These are phyloP conservation scores for Cystoderma amianthinum DNA, from an alignment of 768 basidiomycete species.

Conservation along the genomic window DNA sequence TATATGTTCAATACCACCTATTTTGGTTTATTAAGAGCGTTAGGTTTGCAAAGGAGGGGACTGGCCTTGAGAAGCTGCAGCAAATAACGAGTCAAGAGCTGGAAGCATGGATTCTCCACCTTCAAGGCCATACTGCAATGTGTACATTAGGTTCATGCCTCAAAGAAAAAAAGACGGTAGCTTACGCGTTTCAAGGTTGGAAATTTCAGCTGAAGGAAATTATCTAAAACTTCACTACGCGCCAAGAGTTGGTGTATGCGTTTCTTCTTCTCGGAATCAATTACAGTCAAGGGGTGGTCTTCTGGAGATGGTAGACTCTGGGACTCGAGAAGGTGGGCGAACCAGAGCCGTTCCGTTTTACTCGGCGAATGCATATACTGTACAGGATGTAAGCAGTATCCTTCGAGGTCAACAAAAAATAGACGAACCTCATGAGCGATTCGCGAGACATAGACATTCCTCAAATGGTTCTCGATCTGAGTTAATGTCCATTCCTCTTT, in stretches of 20 bases:
- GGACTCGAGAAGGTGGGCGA: constrained; percentile 79
- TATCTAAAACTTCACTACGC: constrained; percentile 75
- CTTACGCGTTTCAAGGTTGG: constrained; percentile 75
- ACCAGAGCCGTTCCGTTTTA: constrained; percentile 85
- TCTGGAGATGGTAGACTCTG: constrained; percentile 29
- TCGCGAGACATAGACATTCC: constrained; percentile 70
- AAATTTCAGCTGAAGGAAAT: constrained; percentile 82
- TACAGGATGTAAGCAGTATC: not conserved
- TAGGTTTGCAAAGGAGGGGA: not conserved
- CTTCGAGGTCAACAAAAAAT: too few relatives aligned
- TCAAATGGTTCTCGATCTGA: constrained; percentile 65
- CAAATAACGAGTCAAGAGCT: constrained; percentile 74
- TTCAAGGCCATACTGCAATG: constrained; percentile 68
- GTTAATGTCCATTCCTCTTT: constrained; percentile 57
- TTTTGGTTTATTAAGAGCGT: not conserved
- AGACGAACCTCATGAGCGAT: constrained; percentile 75
- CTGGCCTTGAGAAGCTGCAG: constrained; percentile 52
- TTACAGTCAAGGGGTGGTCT: constrained; percentile 20
- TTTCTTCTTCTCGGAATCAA: constrained; percentile 32
- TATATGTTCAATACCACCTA: constrained; percentile 62
- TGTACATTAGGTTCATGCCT: not conserved
- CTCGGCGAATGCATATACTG: constrained; percentile 82
- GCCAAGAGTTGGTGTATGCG: constrained; percentile 66
- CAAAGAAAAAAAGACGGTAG: constrained; percentile 2
- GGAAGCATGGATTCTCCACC: constrained; percentile 94